phyloP scores from a whole-genome alignment of 2,329 filamentous ascomycete species.

The Fusarium pseudograminearum region DNA sequence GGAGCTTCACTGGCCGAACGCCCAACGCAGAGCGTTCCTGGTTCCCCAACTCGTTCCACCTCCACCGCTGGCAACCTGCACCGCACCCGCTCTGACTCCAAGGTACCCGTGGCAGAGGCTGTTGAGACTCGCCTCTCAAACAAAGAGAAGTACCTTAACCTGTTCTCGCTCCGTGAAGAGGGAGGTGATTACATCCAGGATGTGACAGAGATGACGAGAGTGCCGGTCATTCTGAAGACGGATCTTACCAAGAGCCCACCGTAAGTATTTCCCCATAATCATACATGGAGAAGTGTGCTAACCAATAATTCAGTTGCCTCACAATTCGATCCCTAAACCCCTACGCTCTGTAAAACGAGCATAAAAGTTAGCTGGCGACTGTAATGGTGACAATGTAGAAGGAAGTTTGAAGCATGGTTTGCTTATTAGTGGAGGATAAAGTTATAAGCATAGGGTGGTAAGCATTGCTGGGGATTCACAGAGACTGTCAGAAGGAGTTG shows the following conservation, averaged over 20 bases:
- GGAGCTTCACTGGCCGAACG: conserved; percentile 91
- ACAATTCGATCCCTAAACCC: conserved; percentile 88
- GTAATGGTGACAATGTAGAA: conserved; percentile 20
- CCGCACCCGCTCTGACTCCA: conserved; percentile 93
- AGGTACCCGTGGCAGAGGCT: conserved; percentile 79
- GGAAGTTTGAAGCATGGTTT: conserved; percentile 20
- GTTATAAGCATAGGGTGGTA: conserved; percentile 17
- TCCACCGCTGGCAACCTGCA: conserved; percentile 77
- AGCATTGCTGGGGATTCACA: conserved; percentile 20
- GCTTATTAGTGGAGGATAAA: conserved; percentile 19
- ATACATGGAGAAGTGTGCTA: conserved; percentile 30
- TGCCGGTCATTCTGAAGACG: conserved; percentile 98
- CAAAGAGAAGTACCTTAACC: conserved; percentile 95
- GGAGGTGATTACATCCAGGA: conserved; percentile 98
- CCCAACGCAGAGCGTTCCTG: conserved; percentile 93
- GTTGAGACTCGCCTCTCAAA: conserved; percentile 85
- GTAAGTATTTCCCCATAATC: conserved; percentile 74
- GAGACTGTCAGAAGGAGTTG: conserved; percentile 37
- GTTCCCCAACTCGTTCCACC: conserved; percentile 84
- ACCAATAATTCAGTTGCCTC: conserved; percentile 69
- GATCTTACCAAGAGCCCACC: conserved; percentile 98
- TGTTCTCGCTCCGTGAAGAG: conserved; percentile 91
- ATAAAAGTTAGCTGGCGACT: conserved; percentile 28
- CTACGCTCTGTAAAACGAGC: conserved; percentile 68
- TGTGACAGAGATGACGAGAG: conserved; percentile 95